Evolutionary conservation across 1,139 yeast genomes (phyloP), one percentile per base, ranked within the genome.

Genomic region (Candida neerlandica): DNA sequence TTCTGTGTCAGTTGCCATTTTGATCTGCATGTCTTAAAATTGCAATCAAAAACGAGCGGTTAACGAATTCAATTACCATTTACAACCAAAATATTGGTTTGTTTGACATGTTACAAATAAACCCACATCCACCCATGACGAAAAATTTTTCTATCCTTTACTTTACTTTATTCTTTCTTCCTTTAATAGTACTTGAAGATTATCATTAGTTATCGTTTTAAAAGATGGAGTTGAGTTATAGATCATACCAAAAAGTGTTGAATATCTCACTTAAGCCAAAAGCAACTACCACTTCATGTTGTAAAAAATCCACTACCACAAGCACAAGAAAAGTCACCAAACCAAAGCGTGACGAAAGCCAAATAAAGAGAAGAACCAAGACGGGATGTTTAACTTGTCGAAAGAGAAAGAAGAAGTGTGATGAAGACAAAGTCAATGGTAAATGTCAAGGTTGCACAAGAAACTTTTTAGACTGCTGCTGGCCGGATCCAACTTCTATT

Each of bases 391-490:
- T 73, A 46, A 73, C 78, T 7, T 74, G 79, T 55, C 69, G 79
- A 49, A 71, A 65, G 61, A 69, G 79, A 61, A 74, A 74, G 70
- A 74, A 74, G 68, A 74, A 74, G 69, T 74, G 79, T 62, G 79
- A 74, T 55, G 78, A 74, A 57, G 69, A 70, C 47, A 67, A 62
- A 33, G 71, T 69, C 12, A 70, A 70, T 51, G 80, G 80, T 2
- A 76, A 76, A 59, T 76, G 81, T 58, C 78, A 75, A 56, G 80
- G 73, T 3, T 76, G 81, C 53, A 69, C 75, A 11, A 65, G 81
- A 54, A 76, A 76, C 68, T 76, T 75, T 50, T 66, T 76, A 49
- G 77, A 73, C 50, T 76, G 81, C 55, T 67, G 73, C 43, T 78
- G 81, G 73, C 80, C 81, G 4, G 62, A 57, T 32, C 47, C 56